Percentiles rank a stretch among this genome's conserved stretches.
Evolutionary conservation across 352 stramenopile genomes (phyloP).

Genomic region (Globisporangium apiculatum): DNA sequence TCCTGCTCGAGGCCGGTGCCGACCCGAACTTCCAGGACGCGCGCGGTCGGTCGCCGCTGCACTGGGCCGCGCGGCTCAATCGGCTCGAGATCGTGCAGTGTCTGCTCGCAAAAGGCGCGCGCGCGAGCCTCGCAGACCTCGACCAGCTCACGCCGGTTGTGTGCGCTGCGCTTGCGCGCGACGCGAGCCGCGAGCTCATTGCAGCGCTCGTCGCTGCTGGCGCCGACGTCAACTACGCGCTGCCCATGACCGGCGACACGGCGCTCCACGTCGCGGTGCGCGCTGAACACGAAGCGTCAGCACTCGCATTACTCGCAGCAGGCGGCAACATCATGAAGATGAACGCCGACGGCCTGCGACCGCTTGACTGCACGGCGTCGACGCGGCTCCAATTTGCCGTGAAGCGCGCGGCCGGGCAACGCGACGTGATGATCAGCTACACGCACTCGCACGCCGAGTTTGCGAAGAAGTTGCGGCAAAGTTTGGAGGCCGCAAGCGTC

Average conservation of each 20-base stretch:
- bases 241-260: slow-evolving; percentile 57
- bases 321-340: slow-evolving; percentile 71
- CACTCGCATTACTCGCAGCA: slow-evolving; percentile 57
- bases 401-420: slow-evolving; percentile 68
- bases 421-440: slow-evolving; percentile 87
- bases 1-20: slow-evolving; percentile 57
- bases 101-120: slow-evolving; percentile 33
- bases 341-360: slow-evolving; percentile 58
- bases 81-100: slow-evolving; percentile 37
- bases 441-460: slow-evolving; percentile 81
- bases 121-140: slow-evolving; percentile 39
- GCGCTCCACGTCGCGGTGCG: slow-evolving; percentile 68
- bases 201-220: slow-evolving; percentile 39
- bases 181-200: slow-evolving; percentile 50
- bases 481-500: slow-evolving; percentile 63
- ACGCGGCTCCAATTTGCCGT: slow-evolving; percentile 76
- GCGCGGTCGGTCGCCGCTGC: slow-evolving; percentile 55
- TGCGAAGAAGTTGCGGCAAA: slow-evolving; percentile 66
- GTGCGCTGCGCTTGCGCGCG: slow-evolving; percentile 41
- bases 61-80: slow-evolving; percentile 73
- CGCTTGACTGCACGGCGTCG: slow-evolving; percentile 72
- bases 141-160: slow-evolving; percentile 66
- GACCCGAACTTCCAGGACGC: slow-evolving; percentile 76
- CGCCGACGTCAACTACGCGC: slow-evolving; percentile 66
- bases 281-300: slow-evolving; percentile 54